Evolutionary conservation across 179 eudicot species (phyloP).

Genomic region (Spergularia azorica): DNA sequence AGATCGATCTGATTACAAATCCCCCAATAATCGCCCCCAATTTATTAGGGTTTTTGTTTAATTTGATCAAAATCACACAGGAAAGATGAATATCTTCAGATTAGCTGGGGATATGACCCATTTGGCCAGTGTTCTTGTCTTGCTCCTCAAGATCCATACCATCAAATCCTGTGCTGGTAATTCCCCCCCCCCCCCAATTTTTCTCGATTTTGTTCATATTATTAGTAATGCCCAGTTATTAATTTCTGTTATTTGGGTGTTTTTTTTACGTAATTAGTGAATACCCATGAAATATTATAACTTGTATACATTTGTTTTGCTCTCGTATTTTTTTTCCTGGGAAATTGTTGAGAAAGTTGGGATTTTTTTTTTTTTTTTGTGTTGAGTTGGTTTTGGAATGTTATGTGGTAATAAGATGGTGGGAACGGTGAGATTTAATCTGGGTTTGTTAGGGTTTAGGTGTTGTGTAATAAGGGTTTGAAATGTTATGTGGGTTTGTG

Average conservation of each 20-base stretch:
- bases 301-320: not conserved
- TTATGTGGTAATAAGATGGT: not conserved
- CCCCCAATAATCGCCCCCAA: not conserved
- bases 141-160: conserved; percentile 97
- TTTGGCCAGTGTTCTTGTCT: conserved; percentile 88
- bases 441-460: not conserved
- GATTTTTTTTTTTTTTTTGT: not conserved
- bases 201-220: not conserved
- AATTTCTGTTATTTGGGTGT: not conserved
- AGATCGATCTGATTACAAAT: conserved; percentile 6
- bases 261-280: not conserved
- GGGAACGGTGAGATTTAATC: not conserved
- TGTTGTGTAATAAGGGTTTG: not conserved
- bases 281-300: not conserved
- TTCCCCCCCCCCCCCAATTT: conserved; percentile 3
- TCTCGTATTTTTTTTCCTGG: not conserved
- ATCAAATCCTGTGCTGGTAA: conserved; percentile 97
- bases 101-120: conserved; percentile 98
- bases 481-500: not conserved
- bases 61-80: conserved; percentile 17
- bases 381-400: not conserved
- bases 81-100: conserved; percentile 88
- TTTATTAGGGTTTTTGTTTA: not conserved
- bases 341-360: not conserved
- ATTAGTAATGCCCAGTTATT: not conserved